Conservation (phyloP, 2,329 filamentous ascomycete species). For the Pseudogymnoascus sp. region DNA sequence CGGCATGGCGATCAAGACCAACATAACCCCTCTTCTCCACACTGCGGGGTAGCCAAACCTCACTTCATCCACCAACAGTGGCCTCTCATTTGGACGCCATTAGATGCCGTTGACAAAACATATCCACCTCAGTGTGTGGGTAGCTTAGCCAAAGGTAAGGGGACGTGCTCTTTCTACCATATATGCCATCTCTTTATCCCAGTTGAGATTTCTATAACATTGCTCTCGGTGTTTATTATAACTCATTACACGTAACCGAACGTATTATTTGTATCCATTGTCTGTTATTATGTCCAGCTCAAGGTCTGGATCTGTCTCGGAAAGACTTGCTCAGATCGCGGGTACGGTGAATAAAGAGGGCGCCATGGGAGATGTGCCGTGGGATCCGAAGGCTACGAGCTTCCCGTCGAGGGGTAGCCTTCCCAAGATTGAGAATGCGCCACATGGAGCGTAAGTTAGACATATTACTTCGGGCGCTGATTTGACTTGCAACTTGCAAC, state of each 20-base stretch:
- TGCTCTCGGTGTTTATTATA: background rate
- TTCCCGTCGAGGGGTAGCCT: slow-evolving; percentile 25
- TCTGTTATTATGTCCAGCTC: background rate
- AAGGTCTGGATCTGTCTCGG: background rate
- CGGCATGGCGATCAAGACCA: slow-evolving; percentile 11
- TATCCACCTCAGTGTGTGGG: background rate
- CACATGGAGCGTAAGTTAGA: slow-evolving; percentile 19
- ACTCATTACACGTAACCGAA: background rate
- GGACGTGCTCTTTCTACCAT: background rate
- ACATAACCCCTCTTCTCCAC: slow-evolving; percentile 8
- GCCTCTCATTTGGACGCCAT: background rate
- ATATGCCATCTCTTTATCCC: background rate
- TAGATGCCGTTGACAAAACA: background rate
- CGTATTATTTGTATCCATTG: background rate
- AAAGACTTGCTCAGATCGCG: slow-evolving; percentile 20
- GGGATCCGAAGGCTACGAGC: slow-evolving; percentile 24
- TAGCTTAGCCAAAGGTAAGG: background rate
- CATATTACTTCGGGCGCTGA: background rate
- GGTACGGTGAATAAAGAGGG: slow-evolving; percentile 17
- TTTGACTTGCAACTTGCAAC: background rate
- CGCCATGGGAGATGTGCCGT: slow-evolving; percentile 22
- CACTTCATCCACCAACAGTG: slow-evolving; percentile 3
- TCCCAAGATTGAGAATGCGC: slow-evolving; percentile 23
- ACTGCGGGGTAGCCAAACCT: background rate
- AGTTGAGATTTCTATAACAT: background rate